phyloP scores from a whole-genome alignment of 768 basidiomycete species.

The Auricularia auricula-judae region DNA sequence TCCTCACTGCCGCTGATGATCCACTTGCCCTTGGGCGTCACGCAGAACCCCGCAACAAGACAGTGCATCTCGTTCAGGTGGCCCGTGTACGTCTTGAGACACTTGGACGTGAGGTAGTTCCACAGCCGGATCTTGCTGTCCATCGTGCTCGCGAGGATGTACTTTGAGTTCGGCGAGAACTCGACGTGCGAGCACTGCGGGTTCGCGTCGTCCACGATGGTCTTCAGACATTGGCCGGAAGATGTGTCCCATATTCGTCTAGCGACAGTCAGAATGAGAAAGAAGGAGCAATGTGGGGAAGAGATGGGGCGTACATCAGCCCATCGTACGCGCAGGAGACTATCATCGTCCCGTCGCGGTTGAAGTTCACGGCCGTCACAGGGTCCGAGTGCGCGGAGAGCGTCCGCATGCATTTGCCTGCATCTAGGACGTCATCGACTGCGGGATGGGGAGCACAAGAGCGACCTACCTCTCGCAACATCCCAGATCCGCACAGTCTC shows the following conservation, averaged over 20 bases:
- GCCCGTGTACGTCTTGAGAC: slow-evolving; percentile 86
- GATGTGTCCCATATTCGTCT: slow-evolving; percentile 98
- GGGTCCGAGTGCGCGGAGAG: slow-evolving; percentile 97
- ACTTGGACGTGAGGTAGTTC: slow-evolving; percentile 85
- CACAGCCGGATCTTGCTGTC: slow-evolving; percentile 92
- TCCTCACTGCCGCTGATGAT: slow-evolving; percentile 89
- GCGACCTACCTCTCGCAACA: slow-evolving; percentile 61
- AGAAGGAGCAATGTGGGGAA: too few relatives aligned
- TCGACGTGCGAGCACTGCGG: slow-evolving; percentile 84
- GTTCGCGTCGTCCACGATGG: slow-evolving; percentile 91
- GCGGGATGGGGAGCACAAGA: not conserved
- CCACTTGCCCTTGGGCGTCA: slow-evolving; percentile 36
- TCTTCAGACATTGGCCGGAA: slow-evolving; percentile 96
- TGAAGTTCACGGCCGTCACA: slow-evolving; percentile 89
- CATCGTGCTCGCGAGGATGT: slow-evolving; percentile 82
- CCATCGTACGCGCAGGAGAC: slow-evolving; percentile 96
- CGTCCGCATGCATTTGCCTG: slow-evolving; percentile 76
- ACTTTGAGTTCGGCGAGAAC: slow-evolving; percentile 89
- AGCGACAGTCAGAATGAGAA: slow-evolving; percentile 2
- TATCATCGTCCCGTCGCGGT: slow-evolving; percentile 87
- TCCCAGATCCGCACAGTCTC: slow-evolving; percentile 98
- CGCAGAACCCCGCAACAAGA: slow-evolving; percentile 60
- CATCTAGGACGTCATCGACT: not conserved
- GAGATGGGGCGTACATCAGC: slow-evolving; percentile 67
- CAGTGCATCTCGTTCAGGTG: slow-evolving; percentile 83